phyloP scores from a whole-genome alignment of 2,329 filamentous ascomycete genomes.

The Helotiales sp. region DNA sequence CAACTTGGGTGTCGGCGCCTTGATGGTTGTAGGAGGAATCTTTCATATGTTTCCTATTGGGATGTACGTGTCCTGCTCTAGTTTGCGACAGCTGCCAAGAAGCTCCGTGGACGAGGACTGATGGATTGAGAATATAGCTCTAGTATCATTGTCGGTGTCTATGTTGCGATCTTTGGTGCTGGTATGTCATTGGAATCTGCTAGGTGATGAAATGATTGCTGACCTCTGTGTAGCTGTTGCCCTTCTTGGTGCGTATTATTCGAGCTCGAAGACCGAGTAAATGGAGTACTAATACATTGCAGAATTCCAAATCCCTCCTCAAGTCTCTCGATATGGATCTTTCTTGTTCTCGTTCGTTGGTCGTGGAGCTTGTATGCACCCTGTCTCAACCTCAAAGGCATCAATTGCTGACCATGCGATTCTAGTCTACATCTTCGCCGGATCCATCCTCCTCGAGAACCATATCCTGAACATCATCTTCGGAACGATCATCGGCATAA shows the following conservation, averaged over 20 bases:
- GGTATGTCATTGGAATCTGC: constrained; percentile 50
- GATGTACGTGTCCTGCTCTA: constrained; percentile 52
- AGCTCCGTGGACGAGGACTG: constrained; percentile 30
- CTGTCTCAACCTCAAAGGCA: neutral
- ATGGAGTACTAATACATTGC: constrained; percentile 5
- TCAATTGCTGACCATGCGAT: constrained; percentile 21
- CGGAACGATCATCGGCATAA: constrained; percentile 73
- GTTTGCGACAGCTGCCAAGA: neutral
- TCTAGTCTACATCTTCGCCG: constrained; percentile 93
- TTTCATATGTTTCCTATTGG: constrained; percentile 63
- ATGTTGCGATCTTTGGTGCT: constrained; percentile 88
- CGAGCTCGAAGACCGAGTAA: neutral
- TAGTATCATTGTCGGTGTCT: constrained; percentile 76
- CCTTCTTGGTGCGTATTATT: constrained; percentile 53
- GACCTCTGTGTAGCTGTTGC: constrained; percentile 56
- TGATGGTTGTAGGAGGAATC: constrained; percentile 86
- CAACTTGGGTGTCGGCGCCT: constrained; percentile 83
- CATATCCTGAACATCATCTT: constrained; percentile 69
- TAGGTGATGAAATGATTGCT: constrained; percentile 13
- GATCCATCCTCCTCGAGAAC: constrained; percentile 76
- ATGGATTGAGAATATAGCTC: constrained; percentile 48
- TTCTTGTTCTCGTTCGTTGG: constrained; percentile 98
- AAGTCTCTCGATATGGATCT: constrained; percentile 88
- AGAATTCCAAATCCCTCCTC: constrained; percentile 95
- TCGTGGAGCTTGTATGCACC: constrained; percentile 82